A percentile compares a stretch with the other conserved stretches of the same genome.
Evolutionary conservation across 306 rosid genomes (phyloP).

Genomic region (Datisca glomerata): DNA sequence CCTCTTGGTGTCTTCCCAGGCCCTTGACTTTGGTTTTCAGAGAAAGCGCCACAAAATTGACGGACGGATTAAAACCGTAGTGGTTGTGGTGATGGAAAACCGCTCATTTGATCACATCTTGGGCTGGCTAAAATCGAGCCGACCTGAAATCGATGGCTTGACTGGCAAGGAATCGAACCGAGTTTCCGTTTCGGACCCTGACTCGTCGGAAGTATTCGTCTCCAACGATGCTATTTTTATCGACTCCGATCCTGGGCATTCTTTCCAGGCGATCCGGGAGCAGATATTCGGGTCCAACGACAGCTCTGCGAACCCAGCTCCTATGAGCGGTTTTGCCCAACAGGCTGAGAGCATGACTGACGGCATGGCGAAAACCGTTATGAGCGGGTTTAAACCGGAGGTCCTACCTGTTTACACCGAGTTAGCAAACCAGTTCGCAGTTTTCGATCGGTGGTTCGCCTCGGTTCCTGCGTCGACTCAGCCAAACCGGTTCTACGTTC

Average conservation of each 20-base stretch:
- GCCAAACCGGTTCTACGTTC: slow-evolving; percentile 85
- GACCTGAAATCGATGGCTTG: slow-evolving; percentile 73
- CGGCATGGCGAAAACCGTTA: slow-evolving; percentile 42
- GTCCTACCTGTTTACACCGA: slow-evolving; percentile 50
- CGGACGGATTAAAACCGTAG: slow-evolving; percentile 74
- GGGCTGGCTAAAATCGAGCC: slow-evolving; percentile 68
- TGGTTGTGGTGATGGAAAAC: slow-evolving; percentile 78
- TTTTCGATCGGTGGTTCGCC: slow-evolving; percentile 84
- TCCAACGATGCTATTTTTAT: slow-evolving; percentile 50
- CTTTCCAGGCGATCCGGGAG: slow-evolving; percentile 76
- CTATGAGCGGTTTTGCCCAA: slow-evolving; percentile 87
- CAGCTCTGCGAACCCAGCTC: slow-evolving; percentile 26
- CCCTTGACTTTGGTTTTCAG: slow-evolving; percentile 8
- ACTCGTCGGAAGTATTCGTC: slow-evolving; percentile 35
- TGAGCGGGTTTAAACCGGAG: slow-evolving; percentile 80
- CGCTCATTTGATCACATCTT: slow-evolving; percentile 91
- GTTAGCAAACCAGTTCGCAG: slow-evolving; percentile 47
- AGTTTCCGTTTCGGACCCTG: slow-evolving; percentile 18
- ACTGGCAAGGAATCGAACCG: slow-evolving; percentile 63
- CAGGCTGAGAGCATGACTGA: slow-evolving; percentile 38
- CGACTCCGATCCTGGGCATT: slow-evolving; percentile 81
- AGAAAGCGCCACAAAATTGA: slow-evolving; percentile 32
- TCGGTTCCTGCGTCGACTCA: slow-evolving; percentile 92
- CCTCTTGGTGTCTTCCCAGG: slow-evolving; percentile 29
- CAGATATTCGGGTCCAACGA: slow-evolving; percentile 81